A percentile compares a stretch with the other conserved stretches of the same genome.
These are phyloP conservation scores for Rhododendron williamsianum DNA, from an alignment of 148 eudicot genomes.

Conservation along the genomic window DNA sequence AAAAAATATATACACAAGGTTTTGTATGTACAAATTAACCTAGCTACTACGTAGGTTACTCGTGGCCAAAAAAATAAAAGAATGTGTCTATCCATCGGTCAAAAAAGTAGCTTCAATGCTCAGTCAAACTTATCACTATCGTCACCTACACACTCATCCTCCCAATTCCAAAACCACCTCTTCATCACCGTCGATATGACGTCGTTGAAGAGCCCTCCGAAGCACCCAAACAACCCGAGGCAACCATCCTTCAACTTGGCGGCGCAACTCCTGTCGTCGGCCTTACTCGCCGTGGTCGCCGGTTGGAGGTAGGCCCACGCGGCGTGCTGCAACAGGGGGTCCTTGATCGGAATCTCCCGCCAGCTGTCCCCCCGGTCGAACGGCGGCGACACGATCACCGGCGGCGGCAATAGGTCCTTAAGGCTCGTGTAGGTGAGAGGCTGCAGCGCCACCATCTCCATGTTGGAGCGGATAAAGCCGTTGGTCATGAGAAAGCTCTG, in stretches of 20 bases:
- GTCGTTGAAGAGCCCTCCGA: conserved; percentile 21
- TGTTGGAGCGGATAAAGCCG: not conserved
- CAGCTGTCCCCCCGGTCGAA: conserved; percentile 22
- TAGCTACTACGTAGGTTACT: not conserved
- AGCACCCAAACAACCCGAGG: conserved; percentile 21
- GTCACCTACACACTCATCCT: not conserved
- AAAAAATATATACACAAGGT: no score
- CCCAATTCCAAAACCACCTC: not conserved
- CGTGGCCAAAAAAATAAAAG: not conserved
- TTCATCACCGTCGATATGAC: not conserved
- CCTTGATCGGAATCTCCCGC: conserved; percentile 36
- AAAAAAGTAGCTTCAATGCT: not conserved
- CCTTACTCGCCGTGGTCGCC: conserved; percentile 13
- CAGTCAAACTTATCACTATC: not conserved
- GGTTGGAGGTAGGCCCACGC: conserved; percentile 47
- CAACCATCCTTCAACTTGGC: conserved; percentile 16
- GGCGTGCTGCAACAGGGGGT: conserved; percentile 37
- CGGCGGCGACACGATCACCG: conserved; percentile 4
- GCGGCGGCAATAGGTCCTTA: conserved; percentile 24
- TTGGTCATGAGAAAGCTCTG: not conserved
- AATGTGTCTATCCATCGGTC: conserved; percentile 1
- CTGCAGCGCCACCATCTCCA: conserved; percentile 20
- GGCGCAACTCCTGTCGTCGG: conserved; percentile 1
- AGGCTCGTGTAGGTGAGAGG: conserved; percentile 27
- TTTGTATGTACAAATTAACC: not conserved